Evolutionary conservation across 352 stramenopile species (phyloP), one percentile per base, ranked within the genome.

Genomic region (Globisporangium camurandrum): DNA sequence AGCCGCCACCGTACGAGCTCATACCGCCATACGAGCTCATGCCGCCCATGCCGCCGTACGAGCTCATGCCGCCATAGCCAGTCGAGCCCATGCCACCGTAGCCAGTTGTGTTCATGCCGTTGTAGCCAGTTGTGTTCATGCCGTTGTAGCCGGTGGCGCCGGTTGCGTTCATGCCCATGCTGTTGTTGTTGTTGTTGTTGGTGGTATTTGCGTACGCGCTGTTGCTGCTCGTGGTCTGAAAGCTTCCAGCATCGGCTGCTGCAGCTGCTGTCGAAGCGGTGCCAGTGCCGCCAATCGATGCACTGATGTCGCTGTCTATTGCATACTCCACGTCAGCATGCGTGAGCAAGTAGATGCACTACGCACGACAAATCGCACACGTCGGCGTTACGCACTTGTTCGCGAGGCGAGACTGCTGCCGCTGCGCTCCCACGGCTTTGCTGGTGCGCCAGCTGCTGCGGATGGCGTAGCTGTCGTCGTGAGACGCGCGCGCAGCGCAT

Each of bases 341-440:
- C 11, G 36, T 24, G 36, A 20, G 36, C 2, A 41, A 10, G 33
- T 12, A 17, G 2, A 43, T 31, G 8, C 30, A 40, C 36, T 4
- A 14, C 33, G 19, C 33, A 34, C 30, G 30, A 34, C 8, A 34
- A 34, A 12, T 34, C 41, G 30, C 28, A 34, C 55, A 23, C 24
- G 49, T 22, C 20, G 19, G 19, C 47, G 12, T 12, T 20, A 46
- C 47, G 28, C 42, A 80, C 66, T 58, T 26, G 61, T 41, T 54
- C 59, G 59, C 5, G 65, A 59, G 9, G 52, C 40, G 12, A 52
- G 49, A 12, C 43, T 26, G 28, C 51, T 53, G 46, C 44, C 20
- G 44, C 51, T 52, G 44, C 74, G 75, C 45, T 84, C 72, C 72
- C 72, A 84, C 8, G 72, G 72, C 54, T 84, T 84, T 11, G 60